These are phyloP conservation scores for Fraxinus excelsior DNA, from an alignment of 257 asterid species.

Conservation along the genomic window DNA sequence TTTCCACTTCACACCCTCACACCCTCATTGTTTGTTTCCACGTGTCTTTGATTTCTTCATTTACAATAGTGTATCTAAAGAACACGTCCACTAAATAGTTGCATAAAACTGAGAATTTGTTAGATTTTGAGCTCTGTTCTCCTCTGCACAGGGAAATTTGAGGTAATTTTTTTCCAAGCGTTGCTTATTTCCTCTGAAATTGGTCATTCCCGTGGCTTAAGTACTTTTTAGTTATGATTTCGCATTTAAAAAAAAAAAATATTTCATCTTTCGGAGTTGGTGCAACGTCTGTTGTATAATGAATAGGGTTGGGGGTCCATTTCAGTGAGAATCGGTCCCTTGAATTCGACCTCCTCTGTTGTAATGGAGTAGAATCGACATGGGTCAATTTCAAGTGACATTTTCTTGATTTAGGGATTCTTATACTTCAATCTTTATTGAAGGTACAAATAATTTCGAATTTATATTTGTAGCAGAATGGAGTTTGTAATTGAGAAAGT, in stretches of 20 bases:
- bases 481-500: conserved; percentile 3
- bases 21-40: neutral
- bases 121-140: neutral
- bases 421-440: neutral
- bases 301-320: neutral
- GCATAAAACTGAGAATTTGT: neutral
- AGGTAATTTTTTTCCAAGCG: neutral
- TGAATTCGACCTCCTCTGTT: neutral
- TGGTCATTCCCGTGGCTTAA: neutral
- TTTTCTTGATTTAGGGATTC: neutral
- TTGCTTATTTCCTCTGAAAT: neutral
- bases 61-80: too few species aligned
- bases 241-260: too few species aligned
- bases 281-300: neutral
- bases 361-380: neutral
- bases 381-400: neutral
- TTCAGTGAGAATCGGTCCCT: neutral
- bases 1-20: too few species aligned
- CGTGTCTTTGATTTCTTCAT: neutral
- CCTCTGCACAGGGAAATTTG: neutral
- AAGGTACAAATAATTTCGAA: neutral
- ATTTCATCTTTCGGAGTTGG: neutral
- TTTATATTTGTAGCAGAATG: neutral
- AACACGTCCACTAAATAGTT: too few species aligned
- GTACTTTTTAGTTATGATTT: neutral